Evolutionary conservation across 1,284 basidiomycete species (phyloP).

Genomic region (Vanrija sp.): DNA sequence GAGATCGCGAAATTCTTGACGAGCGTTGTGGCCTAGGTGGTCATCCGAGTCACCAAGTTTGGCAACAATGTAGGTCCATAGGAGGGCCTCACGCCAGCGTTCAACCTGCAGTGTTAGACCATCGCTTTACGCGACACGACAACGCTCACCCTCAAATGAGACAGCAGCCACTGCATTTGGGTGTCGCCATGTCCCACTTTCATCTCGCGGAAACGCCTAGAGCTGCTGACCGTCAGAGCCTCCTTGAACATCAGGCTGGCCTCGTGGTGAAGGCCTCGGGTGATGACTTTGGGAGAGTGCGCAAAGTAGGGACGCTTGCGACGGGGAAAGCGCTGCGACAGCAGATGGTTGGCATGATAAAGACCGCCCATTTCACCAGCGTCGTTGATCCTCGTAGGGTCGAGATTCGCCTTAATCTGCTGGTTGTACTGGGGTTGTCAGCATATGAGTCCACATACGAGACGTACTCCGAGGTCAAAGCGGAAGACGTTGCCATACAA

Average conservation of each 20-base stretch:
- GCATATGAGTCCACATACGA: neutral
- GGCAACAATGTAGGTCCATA: constrained; percentile 45
- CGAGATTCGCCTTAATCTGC: constrained; percentile 36
- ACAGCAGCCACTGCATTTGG: constrained; percentile 44
- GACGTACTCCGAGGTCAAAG: constrained; percentile 30
- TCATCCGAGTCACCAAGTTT: constrained; percentile 31
- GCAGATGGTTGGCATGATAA: constrained; percentile 42
- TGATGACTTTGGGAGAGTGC: constrained; percentile 45
- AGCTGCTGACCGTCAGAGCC: constrained; percentile 26
- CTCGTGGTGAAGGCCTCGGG: constrained; percentile 42
- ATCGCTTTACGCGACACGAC: neutral
- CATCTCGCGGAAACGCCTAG: constrained; percentile 40
- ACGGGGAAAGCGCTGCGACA: constrained; percentile 41
- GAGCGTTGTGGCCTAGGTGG: constrained; percentile 28
- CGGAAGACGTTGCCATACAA: constrained; percentile 44
- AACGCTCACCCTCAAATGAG: constrained; percentile 27
- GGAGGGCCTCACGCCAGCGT: constrained; percentile 45
- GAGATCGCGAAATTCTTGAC: constrained; percentile 28
- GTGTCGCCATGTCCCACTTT: constrained; percentile 34
- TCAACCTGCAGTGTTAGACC: constrained; percentile 27
- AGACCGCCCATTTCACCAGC: constrained; percentile 42
- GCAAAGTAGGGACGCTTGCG: constrained; percentile 43
- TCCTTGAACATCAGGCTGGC: constrained; percentile 44
- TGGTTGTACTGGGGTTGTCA: constrained; percentile 22
- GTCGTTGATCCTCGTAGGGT: constrained; percentile 31